These are phyloP conservation scores for Colletotrichum sublineola DNA, from an alignment of 2,329 filamentous ascomycete genomes.

Conservation along the genomic window DNA sequence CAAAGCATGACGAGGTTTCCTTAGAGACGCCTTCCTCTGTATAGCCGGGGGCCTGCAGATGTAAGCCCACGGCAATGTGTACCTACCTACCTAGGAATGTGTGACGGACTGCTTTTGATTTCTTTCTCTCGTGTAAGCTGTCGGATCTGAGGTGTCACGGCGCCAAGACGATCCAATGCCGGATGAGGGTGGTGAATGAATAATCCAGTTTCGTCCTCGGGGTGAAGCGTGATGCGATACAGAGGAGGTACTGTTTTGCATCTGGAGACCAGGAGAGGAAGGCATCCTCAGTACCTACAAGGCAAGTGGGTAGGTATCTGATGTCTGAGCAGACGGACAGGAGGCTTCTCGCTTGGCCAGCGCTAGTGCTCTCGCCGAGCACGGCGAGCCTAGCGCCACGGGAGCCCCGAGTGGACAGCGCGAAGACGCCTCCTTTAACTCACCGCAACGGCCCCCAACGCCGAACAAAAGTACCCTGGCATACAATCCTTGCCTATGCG, in stretches of 20 bases:
- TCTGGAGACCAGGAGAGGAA: background rate
- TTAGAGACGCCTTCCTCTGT: background rate
- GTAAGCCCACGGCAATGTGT: background rate
- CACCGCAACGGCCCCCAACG: constrained; percentile 6
- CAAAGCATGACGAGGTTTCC: background rate
- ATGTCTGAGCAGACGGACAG: background rate
- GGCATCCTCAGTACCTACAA: background rate
- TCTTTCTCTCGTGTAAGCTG: background rate
- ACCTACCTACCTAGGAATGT: no score
- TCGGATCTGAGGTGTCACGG: background rate
- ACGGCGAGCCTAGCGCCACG: constrained; percentile 12
- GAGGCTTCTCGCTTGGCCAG: constrained; percentile 2
- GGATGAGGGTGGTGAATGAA: background rate
- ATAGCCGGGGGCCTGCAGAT: background rate
- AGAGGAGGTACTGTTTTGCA: background rate
- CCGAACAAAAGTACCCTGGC: background rate
- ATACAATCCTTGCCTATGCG: background rate
- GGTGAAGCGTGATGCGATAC: background rate
- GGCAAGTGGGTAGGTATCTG: no score
- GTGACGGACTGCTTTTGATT: background rate
- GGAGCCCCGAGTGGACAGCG: constrained; percentile 18
- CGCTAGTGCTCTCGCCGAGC: background rate
- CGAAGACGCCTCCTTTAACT: background rate
- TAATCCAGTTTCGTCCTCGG: background rate
- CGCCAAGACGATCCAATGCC: background rate